Evolutionary conservation across 2,329 filamentous ascomycete species (phyloP).

Genomic region (Lachnellula arida): DNA sequence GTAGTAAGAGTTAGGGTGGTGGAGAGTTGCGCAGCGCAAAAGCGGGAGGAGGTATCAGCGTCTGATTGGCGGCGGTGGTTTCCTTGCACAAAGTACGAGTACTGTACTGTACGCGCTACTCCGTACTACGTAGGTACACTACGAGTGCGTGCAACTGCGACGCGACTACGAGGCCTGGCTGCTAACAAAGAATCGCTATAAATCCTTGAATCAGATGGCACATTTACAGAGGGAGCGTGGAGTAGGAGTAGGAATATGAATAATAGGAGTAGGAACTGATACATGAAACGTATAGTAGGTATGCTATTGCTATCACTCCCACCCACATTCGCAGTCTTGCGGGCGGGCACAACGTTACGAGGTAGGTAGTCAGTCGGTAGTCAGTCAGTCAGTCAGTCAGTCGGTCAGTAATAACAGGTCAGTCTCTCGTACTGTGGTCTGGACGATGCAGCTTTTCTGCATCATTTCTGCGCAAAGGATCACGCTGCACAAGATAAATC

Average conservation of each 20-base stretch:
- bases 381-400: too few relatives aligned
- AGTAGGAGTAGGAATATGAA: neutral
- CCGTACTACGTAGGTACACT: neutral
- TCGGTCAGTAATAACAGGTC: too few relatives aligned
- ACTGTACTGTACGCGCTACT: neutral
- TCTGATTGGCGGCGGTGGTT: neutral
- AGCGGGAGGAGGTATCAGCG: neutral
- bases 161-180: neutral
- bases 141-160: neutral
- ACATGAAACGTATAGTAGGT: too few relatives aligned
- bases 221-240: neutral
- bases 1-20: neutral
- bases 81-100: neutral
- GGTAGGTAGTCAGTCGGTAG: too few relatives aligned
- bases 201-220: neutral
- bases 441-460: too few relatives aligned
- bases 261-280: too few relatives aligned
- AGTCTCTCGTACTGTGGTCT: too few relatives aligned
- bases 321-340: too few relatives aligned
- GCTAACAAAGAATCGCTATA: neutral
- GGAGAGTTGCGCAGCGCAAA: neutral
- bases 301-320: too few relatives aligned
- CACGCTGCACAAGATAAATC: neutral
- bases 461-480: neutral
- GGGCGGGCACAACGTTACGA: too few relatives aligned